phyloP scores from a whole-genome alignment of 371 early-diverging fungal genomes.

The Syncephalastrum sp. region DNA sequence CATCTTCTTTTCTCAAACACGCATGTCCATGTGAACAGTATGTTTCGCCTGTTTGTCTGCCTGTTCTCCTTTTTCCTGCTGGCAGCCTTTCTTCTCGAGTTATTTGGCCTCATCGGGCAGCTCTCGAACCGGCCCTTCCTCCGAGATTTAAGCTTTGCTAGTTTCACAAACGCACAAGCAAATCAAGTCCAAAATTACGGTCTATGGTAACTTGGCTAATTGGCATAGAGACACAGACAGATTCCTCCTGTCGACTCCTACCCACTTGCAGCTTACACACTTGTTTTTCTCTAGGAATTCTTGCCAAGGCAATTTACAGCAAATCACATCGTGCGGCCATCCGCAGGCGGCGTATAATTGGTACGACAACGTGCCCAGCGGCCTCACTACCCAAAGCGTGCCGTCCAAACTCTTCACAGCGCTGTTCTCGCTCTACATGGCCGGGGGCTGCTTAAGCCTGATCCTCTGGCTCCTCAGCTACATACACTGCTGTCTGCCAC shows the following conservation, averaged over 20 bases:
- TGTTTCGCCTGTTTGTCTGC: slow-evolving; percentile 2
- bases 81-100: slow-evolving; percentile 32
- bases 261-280: too few relatives aligned
- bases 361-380: slow-evolving; percentile 12
- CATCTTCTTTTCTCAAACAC: too few relatives aligned
- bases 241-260: too few relatives aligned
- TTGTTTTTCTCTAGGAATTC: too few relatives aligned
- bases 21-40: too few relatives aligned
- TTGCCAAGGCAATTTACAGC: slow-evolving; percentile 1
- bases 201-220: slow-evolving; percentile 30
- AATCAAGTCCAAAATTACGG: slow-evolving; percentile 20
- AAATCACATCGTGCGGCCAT: slow-evolving; percentile 7
- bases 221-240: too few relatives aligned
- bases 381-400: not conserved
- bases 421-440: slow-evolving; percentile 35
- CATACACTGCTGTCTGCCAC: slow-evolving; percentile 16
- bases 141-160: slow-evolving; percentile 23
- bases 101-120: slow-evolving; percentile 40
- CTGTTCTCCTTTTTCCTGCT: slow-evolving; percentile 25
- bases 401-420: slow-evolving; percentile 26
- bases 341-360: slow-evolving; percentile 38
- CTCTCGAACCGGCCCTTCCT: slow-evolving; percentile 28
- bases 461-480: slow-evolving; percentile 33
- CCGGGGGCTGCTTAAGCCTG: slow-evolving; percentile 32
- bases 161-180: slow-evolving; percentile 13